phyloP scores from a whole-genome alignment of 352 stramenopile species.

The Globisporangium barbulae region DNA sequence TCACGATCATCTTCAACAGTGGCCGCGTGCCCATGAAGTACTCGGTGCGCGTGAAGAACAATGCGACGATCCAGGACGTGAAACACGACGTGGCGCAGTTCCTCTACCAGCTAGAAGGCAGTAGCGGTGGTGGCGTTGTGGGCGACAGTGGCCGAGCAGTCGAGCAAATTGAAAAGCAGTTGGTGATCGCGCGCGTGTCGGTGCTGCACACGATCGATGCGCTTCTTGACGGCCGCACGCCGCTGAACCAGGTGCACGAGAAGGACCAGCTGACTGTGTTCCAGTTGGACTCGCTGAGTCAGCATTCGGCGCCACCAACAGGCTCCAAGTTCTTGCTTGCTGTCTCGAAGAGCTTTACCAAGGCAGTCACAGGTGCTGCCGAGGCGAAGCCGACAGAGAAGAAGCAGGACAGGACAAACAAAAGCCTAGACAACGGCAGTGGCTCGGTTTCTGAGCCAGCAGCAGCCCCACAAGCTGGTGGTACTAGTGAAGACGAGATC shows the following conservation, averaged over 20 bases:
- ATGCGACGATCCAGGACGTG: constrained; percentile 57
- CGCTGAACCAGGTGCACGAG: constrained; percentile 72
- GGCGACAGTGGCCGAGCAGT: constrained; percentile 11
- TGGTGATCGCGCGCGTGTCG: constrained; percentile 63
- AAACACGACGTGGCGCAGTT: constrained; percentile 54
- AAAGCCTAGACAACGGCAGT: not conserved
- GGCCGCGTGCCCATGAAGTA: constrained; percentile 73
- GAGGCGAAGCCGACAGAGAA: not conserved
- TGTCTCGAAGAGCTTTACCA: not conserved
- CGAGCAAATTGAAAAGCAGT: constrained; percentile 13
- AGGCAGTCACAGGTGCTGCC: not conserved
- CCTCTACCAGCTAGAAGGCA: constrained; percentile 23
- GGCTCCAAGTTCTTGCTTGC: not conserved
- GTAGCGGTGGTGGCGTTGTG: constrained; percentile 8
- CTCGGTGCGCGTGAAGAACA: constrained; percentile 64
- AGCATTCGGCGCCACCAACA: not conserved
- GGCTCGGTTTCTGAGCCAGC: not conserved
- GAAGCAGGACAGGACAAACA: not conserved
- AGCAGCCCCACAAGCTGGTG: not conserved
- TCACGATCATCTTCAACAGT: constrained; percentile 82
- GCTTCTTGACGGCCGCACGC: constrained; percentile 58
- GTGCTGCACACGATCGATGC: constrained; percentile 58
- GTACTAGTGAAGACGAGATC: not conserved
- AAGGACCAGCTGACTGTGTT: constrained; percentile 73
- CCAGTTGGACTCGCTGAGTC: constrained; percentile 41